phyloP scores from a whole-genome alignment of 768 basidiomycete genomes.

The Antrodiella citrinella region DNA sequence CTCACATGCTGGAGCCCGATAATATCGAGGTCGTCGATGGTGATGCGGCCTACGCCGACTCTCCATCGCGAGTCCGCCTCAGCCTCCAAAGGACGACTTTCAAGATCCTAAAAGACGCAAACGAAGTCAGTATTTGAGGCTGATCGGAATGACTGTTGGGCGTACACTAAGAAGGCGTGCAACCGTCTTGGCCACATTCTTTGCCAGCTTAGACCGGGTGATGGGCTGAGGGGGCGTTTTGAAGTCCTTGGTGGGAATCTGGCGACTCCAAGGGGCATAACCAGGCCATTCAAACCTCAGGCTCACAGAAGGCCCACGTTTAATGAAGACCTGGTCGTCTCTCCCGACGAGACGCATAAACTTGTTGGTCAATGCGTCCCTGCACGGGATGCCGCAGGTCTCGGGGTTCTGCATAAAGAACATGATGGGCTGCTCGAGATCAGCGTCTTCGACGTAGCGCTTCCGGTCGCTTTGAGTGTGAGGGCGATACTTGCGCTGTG shows the following conservation, averaged over 20 bases:
- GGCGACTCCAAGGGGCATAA: conserved; percentile 68
- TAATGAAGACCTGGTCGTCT: conserved; percentile 60
- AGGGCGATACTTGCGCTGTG: conserved; percentile 66
- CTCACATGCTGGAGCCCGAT: conserved; percentile 80
- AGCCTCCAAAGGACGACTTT: conserved; percentile 49
- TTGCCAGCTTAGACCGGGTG: conserved; percentile 67
- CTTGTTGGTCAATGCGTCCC: conserved; percentile 55
- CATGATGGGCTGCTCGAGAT: conserved; percentile 54
- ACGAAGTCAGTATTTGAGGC: neutral
- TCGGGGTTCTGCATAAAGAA: conserved; percentile 47
- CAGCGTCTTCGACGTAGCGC: conserved; percentile 67
- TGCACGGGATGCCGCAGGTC: conserved; percentile 54
- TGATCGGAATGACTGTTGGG: neutral
- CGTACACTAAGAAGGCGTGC: conserved; percentile 57
- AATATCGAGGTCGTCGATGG: conserved; percentile 58
- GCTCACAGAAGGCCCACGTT: conserved; percentile 73
- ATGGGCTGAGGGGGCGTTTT: conserved; percentile 71
- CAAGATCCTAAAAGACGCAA: conserved; percentile 34
- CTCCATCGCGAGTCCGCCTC: conserved; percentile 54
- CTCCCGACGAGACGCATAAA: conserved; percentile 47
- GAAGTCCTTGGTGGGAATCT: conserved; percentile 80
- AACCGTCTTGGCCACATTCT: conserved; percentile 73
- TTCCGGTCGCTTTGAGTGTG: conserved; percentile 70
- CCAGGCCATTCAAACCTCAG: conserved; percentile 59
- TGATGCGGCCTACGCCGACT: conserved; percentile 44